Conservation (phyloP, 2,329 filamentous ascomycete genomes). For the Alternaria angustiovoidea region DNA sequence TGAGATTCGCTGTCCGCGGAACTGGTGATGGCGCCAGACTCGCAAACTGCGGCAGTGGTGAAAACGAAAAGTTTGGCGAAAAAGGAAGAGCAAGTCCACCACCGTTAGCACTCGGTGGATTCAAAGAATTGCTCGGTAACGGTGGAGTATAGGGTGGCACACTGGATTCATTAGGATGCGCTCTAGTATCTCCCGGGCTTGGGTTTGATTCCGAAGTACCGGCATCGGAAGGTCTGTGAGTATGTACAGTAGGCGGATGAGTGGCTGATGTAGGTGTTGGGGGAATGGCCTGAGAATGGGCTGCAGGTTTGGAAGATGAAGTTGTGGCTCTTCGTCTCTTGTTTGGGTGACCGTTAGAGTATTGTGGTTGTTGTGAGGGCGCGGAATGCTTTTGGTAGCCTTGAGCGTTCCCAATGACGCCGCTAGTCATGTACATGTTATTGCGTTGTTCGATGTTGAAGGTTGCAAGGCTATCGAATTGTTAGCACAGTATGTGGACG, state of each 20-base stretch:
- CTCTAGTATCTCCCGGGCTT: conserved; percentile 32
- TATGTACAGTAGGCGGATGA: conserved; percentile 29
- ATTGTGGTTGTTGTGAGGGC: conserved; percentile 35
- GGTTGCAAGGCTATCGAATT: conserved; percentile 36
- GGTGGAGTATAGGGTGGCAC: conserved; percentile 42
- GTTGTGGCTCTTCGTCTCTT: conserved; percentile 49
- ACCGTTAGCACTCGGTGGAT: conserved; percentile 26
- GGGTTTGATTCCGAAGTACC: conserved; percentile 33
- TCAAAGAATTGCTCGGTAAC: conserved; percentile 26
- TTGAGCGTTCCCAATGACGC: conserved; percentile 36
- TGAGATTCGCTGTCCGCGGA: conserved; percentile 29
- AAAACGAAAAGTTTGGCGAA: conserved; percentile 53
- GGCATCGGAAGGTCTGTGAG: conserved; percentile 33
- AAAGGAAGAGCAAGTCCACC: conserved; percentile 46
- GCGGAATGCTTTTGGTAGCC: conserved; percentile 37
- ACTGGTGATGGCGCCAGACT: conserved; percentile 44
- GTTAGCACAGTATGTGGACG: conserved; percentile 18
- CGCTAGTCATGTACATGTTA: conserved; percentile 47
- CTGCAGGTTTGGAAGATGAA: conserved; percentile 33
- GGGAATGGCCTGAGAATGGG: conserved; percentile 30
- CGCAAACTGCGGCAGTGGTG: conserved; percentile 44
- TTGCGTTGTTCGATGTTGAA: conserved; percentile 50
- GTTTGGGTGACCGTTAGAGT: conserved; percentile 41
- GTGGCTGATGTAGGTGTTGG: conserved; percentile 45
- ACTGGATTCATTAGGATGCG: conserved; percentile 30